A percentile compares a stretch with the other conserved stretches of the same genome.
Evolutionary conservation across 2,329 filamentous ascomycete species (phyloP).

Genomic region (Diaporthe australafricana): DNA sequence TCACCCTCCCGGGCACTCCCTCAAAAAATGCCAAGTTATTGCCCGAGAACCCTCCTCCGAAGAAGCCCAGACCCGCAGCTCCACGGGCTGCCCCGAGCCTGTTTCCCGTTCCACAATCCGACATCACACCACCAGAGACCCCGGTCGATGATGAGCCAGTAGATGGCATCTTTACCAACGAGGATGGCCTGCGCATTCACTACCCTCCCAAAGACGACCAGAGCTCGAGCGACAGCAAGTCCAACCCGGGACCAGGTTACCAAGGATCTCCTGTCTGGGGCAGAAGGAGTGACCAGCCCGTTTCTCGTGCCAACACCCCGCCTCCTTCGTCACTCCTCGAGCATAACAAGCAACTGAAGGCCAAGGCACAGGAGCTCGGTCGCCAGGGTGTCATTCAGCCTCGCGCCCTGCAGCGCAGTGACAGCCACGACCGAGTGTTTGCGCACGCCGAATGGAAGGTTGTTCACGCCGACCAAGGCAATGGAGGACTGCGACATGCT

Average conservation of each 20-base stretch:
- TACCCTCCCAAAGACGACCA: conserved; percentile 56
- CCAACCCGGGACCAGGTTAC: conserved; percentile 79
- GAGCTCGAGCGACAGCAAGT: conserved; percentile 55
- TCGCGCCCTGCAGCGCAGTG: conserved; percentile 62
- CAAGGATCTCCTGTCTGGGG: conserved; percentile 84
- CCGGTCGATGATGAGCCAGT: conserved; percentile 58
- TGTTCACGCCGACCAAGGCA: conserved; percentile 88
- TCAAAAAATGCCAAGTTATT: conserved; percentile 44
- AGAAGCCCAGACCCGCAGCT: conserved; percentile 41
- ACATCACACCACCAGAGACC: conserved; percentile 67
- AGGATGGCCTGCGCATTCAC: conserved; percentile 68
- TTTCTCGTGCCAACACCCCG: conserved; percentile 77
- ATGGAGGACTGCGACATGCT: conserved; percentile 91
- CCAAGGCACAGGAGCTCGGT: conserved; percentile 69
- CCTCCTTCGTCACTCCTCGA: conserved; percentile 83
- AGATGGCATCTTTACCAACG: conserved; percentile 66
- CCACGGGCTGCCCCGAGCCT: conserved; percentile 61
- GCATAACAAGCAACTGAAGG: conserved; percentile 64
- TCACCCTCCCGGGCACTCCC: conserved; percentile 73
- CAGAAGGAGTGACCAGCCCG: conserved; percentile 79
- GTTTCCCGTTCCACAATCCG: conserved; percentile 56
- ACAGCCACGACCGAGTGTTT: conserved; percentile 77
- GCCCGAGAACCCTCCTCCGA: conserved; percentile 46
- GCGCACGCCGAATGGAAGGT: conserved; percentile 86
- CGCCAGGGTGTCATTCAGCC: conserved; percentile 70